Evolutionary conservation across 2,329 filamentous ascomycete species (phyloP), one percentile per base, ranked within the genome.

Genomic region (Westerdykella ornata): DNA sequence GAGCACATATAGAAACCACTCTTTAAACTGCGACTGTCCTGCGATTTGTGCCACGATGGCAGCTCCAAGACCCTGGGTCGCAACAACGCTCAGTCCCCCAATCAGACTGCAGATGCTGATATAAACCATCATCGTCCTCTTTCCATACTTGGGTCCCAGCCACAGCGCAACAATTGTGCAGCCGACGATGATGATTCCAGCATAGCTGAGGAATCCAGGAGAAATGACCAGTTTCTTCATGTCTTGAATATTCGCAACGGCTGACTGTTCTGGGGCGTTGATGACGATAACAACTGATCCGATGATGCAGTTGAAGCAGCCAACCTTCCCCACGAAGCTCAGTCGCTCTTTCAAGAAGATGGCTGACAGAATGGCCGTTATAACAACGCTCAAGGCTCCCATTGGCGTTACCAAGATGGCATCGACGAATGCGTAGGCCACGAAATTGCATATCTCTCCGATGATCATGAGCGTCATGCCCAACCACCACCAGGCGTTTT

Each of bases 391-490:
- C 38, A 97, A 72, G 3, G 90, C 90, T 47, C 90, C 90, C 40
- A 97, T 73, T 4, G 90, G 89, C 0, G 90, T 96, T 41, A 97
- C 90, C 49, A 97, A 72, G 54, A 97, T 96, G 46, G 90, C 90
- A 66, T 97, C 92, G 48, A 92, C 92, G 57, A 97, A 97, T 42
- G 88, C 87, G 62, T 97, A 97, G 40, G 92, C 92, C 62, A 90
- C 87, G 64, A 97, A 94, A 69, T 98, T 98, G 78, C 88, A 94
- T 42, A 95, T 80, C 68, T 98, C 92, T 53, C 92, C 92, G 33
- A 97, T 57, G 54, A 97, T 95, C 92, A 98, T 97, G 44, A 97
- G 75, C 0, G 73, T 88, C 92, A 98, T 97, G 54, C 92, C 92
- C 1, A 72, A 67, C 92, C 92, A 98, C 92, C 92, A 98, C 72